Percentiles rank a stretch among this genome's conserved stretches.
Evolutionary conservation across 208 protist species (phyloP).

Genomic region (Leishmania guyanensis): DNA sequence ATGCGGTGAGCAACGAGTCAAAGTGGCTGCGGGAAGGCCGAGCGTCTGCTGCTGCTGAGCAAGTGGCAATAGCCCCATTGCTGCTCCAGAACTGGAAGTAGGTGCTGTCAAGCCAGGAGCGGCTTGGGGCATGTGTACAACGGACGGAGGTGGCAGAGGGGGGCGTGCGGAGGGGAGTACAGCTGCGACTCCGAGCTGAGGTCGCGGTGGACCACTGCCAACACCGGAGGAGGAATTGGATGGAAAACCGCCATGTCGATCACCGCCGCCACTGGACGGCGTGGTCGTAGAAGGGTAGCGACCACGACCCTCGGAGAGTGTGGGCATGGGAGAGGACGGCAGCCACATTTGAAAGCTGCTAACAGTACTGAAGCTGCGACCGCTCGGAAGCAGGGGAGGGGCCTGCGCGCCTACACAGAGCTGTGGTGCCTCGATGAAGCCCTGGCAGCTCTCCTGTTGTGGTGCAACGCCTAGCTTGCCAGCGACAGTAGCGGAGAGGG

Average conservation of each 20-base stretch:
- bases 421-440: not conserved
- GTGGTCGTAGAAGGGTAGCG: slow-evolving; percentile 26
- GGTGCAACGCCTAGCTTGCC: not conserved
- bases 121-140: not conserved
- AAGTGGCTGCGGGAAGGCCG: not conserved
- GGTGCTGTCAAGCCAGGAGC: not conserved
- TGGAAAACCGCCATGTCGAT: not conserved
- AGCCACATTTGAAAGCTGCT: slow-evolving; percentile 41
- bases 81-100: not conserved
- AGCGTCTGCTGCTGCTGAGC: slow-evolving; percentile 3
- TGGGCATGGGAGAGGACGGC: slow-evolving; percentile 6
- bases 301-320: slow-evolving; percentile 1
- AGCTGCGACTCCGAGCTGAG: not conserved
- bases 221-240: not conserved
- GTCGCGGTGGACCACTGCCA: slow-evolving; percentile 1
- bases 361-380: slow-evolving; percentile 23
- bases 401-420: not conserved
- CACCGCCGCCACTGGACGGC: slow-evolving; percentile 15
- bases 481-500: not conserved
- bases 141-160: not conserved
- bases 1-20: not conserved
- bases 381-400: slow-evolving; percentile 1
- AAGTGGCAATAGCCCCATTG: not conserved
- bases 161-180: not conserved
- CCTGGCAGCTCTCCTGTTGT: not conserved